A percentile compares a stretch with the other conserved stretches of the same genome.
These are phyloP conservation scores for Aulographum hederae DNA, from an alignment of 2,329 filamentous ascomycete genomes.

Conservation along the genomic window DNA sequence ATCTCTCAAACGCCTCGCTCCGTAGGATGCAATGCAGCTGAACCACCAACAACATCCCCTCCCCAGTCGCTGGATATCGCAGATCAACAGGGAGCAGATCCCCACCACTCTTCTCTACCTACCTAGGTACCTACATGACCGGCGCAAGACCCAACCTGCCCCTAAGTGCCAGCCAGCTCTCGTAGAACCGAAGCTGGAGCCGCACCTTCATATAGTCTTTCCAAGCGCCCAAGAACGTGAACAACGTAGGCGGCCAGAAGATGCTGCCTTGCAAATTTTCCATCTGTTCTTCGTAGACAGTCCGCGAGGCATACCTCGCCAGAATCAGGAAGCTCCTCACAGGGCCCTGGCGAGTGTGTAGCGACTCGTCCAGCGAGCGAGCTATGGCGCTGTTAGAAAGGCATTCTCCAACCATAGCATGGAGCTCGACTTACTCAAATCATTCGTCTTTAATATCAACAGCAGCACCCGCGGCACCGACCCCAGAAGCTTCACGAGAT, in stretches of 20 bases:
- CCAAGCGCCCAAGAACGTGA: slow-evolving; percentile 33
- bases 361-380: slow-evolving; percentile 76
- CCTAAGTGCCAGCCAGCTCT: slow-evolving; percentile 33
- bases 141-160: slow-evolving; percentile 27
- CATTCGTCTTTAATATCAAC: slow-evolving; percentile 93
- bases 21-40: no score
- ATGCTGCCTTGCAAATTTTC: slow-evolving; percentile 32
- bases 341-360: slow-evolving; percentile 52
- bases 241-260: slow-evolving; percentile 32
- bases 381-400: slow-evolving; percentile 22
- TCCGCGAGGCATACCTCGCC: slow-evolving; percentile 42
- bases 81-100: no score
- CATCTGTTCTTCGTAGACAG: slow-evolving; percentile 42
- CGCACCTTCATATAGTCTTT: slow-evolving; percentile 35
- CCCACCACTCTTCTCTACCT: no score
- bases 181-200: slow-evolving; percentile 38
- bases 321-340: slow-evolving; percentile 46
- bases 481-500: slow-evolving; percentile 74
- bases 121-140: no score
- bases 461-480: slow-evolving; percentile 84
- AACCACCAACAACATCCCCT: no score
- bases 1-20: no score
- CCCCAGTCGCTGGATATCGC: no score
- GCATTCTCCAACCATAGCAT: slow-evolving; percentile 2
- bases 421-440: slow-evolving; percentile 43